A percentile compares a stretch with the other conserved stretches of the same genome.
These are phyloP conservation scores for Penicillium occitanis DNA, from an alignment of 2,329 filamentous ascomycete genomes.

Conservation along the genomic window DNA sequence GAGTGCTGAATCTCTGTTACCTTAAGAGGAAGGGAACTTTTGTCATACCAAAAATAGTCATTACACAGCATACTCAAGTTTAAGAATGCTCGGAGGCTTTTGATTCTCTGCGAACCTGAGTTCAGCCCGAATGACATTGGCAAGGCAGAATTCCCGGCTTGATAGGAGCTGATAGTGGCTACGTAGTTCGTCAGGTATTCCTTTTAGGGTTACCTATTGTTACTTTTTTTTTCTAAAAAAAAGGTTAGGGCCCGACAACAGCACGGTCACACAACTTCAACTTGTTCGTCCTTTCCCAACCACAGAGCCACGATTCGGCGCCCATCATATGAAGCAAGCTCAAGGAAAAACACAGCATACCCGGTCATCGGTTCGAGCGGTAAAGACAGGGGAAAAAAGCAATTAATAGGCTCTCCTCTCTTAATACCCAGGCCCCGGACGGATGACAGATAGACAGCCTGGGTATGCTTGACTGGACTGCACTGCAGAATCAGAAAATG, in stretches of 20 bases:
- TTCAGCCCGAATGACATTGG: slow-evolving; percentile 1
- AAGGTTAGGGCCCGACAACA: background rate
- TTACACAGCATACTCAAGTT: background rate
- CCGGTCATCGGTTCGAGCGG: background rate
- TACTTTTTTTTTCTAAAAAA: background rate
- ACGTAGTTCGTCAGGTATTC: background rate
- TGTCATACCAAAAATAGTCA: background rate
- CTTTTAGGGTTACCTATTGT: background rate
- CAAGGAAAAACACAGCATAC: background rate
- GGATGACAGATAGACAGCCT: background rate
- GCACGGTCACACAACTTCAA: slow-evolving; percentile 9
- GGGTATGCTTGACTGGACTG: background rate
- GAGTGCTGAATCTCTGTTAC: background rate
- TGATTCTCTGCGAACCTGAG: background rate
- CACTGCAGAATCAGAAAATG: background rate
- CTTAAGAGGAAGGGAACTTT: background rate
- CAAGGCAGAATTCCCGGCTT: background rate
- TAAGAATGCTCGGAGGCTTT: background rate
- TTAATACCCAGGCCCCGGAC: background rate
- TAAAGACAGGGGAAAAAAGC: background rate
- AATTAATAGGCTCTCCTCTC: background rate
- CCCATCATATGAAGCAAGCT: slow-evolving; percentile 11
- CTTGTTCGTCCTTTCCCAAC: background rate
- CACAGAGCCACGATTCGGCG: background rate
- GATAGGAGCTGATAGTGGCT: background rate